Percentiles rank a stretch among this genome's conserved stretches.
These are phyloP conservation scores for Cercospora zeina DNA, from an alignment of 2,329 filamentous ascomycete species.

Conservation along the genomic window DNA sequence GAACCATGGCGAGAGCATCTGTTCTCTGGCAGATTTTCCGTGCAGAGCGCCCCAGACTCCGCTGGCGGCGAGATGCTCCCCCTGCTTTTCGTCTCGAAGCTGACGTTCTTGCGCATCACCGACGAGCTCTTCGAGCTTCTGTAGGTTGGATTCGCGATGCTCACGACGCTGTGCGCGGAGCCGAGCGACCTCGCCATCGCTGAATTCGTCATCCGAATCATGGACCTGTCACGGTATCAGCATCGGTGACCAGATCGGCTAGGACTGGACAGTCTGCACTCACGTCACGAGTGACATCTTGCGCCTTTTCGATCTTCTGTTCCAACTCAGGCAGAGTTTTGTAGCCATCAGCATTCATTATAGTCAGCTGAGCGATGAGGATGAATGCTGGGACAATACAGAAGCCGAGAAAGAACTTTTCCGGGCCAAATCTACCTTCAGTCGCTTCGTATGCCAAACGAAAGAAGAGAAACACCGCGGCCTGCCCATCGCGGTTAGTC, in stretches of 20 bases:
- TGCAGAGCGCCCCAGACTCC: slow-evolving; percentile 89
- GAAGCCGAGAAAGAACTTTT: slow-evolving; percentile 52
- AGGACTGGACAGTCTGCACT: background rate
- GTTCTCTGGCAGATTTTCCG: slow-evolving; percentile 65
- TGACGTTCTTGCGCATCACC: slow-evolving; percentile 62
- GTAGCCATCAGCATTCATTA: slow-evolving; percentile 50
- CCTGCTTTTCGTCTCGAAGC: slow-evolving; percentile 25
- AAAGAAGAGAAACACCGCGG: slow-evolving; percentile 52
- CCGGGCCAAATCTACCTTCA: slow-evolving; percentile 45
- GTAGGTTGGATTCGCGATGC: slow-evolving; percentile 64
- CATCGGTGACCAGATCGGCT: background rate
- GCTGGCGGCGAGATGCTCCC: slow-evolving; percentile 45
- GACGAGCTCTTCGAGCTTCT: slow-evolving; percentile 73
- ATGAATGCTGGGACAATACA: slow-evolving; percentile 50
- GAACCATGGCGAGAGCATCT: slow-evolving; percentile 81
- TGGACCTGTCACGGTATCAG: slow-evolving; percentile 43
- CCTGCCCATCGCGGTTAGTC: slow-evolving; percentile 25
- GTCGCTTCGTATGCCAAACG: slow-evolving; percentile 50
- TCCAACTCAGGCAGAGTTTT: slow-evolving; percentile 72
- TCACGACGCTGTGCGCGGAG: slow-evolving; percentile 55
- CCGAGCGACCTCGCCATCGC: slow-evolving; percentile 58
- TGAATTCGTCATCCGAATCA: slow-evolving; percentile 58
- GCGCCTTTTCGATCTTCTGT: slow-evolving; percentile 73
- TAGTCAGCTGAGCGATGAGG: slow-evolving; percentile 47
- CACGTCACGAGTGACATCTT: slow-evolving; percentile 50